Conservation (phyloP, 108 stramenopile genomes). For the Cyclotella sp. region DNA sequence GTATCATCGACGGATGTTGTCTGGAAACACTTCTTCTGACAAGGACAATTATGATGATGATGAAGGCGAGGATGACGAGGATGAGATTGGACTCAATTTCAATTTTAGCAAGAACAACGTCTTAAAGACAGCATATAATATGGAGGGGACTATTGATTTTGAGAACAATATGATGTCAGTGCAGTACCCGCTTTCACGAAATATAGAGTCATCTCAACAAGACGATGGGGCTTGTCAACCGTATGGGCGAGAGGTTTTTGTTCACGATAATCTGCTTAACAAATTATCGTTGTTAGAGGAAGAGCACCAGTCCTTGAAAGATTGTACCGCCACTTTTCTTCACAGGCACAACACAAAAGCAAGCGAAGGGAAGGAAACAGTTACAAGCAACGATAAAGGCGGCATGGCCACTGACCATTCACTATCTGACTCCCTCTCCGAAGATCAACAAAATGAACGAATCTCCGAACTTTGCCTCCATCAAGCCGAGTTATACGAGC, state of each 20-base stretch:
- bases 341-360: constrained; percentile 8
- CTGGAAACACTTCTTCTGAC: not conserved
- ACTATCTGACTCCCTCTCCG: not conserved
- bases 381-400: not conserved
- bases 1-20: constrained; percentile 3
- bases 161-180: constrained; percentile 16
- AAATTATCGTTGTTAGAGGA: not conserved
- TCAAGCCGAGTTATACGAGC: constrained; percentile 64
- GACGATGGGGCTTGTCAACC: not conserved
- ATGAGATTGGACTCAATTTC: constrained; percentile 33
- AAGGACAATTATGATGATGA: constrained; percentile 16
- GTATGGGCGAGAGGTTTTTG: constrained; percentile 7
- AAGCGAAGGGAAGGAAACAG: not conserved
- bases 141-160: not conserved
- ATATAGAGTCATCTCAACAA: not conserved
- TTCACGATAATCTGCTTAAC: not conserved
- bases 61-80: constrained; percentile 17
- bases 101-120: constrained; percentile 6
- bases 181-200: constrained; percentile 14
- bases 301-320: constrained; percentile 24
- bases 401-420: not conserved
- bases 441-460: constrained; percentile 16
- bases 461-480: constrained; percentile 34
- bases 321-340: constrained; percentile 31
- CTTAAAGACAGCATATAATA: not conserved